Evolutionary conservation across 768 basidiomycete genomes (phyloP), one percentile per base, ranked within the genome.

Genomic region (Strobilomyces echinocephalus): DNA sequence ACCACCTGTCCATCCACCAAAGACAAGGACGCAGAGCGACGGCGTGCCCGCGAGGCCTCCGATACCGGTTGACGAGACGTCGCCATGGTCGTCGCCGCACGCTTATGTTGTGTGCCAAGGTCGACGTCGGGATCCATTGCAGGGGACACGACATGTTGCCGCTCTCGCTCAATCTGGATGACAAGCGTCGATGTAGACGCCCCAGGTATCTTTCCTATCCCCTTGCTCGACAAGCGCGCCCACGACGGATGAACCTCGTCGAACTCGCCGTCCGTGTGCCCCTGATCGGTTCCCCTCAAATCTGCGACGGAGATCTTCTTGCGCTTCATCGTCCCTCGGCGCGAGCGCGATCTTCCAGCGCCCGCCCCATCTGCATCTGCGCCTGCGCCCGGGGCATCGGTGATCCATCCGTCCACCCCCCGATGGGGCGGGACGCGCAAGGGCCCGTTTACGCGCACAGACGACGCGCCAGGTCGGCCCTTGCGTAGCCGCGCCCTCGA

Each of bases 241-340:
- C 47, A 15, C 21, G 47, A 30, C 20, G 11, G 33, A 33, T 18
- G 31, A 7, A 8, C n/a, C 12, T 36, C 52, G 9, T 40, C 60
- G 41, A 59, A 33, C 26, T 68, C 68, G 0, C 62, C 64, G 46
- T 68, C 67, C 16, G 68, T 66, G 41, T 70, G 61, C 4, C 67
- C 67, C 6, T 61, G 63, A 8, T 66, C 62, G 12, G 43, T 52
- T 9, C 68, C 66, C 47, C 59, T 62, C 52, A 68, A 16, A 15
- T 68, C 62, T 0, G 66, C 62, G 40, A 70, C 57, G 4, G 61
- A 65, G 8, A 46, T 56, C 26, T 58, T 69, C 50, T 42, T 55
- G 2, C 47, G 62, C 14, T 48, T 62, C 30, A 39, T 28, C 12
- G 26, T 57, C 8, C 53, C 48, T 2, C 50, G 45, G 14, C 49